A percentile compares a stretch with the other conserved stretches of the same genome.
phyloP scores from a whole-genome alignment of 116 monocot species.

The Zostera marina region DNA sequence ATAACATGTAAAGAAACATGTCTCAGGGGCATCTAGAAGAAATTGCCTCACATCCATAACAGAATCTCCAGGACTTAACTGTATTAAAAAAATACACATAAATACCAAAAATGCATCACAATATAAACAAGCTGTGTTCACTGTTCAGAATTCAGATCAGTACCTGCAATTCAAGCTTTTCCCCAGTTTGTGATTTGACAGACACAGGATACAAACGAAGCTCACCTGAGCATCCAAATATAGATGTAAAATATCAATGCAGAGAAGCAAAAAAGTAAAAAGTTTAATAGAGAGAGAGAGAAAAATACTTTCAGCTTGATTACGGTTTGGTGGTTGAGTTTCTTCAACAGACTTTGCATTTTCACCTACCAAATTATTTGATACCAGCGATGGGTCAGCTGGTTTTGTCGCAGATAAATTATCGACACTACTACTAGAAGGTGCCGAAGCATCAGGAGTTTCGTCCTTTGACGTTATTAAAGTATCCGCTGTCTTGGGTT shows the following conservation, averaged over 20 bases:
- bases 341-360: conserved; percentile 10
- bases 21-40: conserved; percentile 95
- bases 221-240: conserved; percentile 40
- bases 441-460: conserved; percentile 1
- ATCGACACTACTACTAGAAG: conserved; percentile 15
- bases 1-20: conserved; percentile 96
- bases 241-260: neutral
- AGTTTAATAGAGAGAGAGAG: neutral
- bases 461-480: neutral
- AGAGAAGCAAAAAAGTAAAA: neutral
- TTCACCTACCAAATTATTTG: conserved; percentile 9
- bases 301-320: conserved; percentile 31
- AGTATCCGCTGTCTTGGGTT: conserved; percentile 8
- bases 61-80: conserved; percentile 90
- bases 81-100: conserved; percentile 1
- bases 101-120: neutral
- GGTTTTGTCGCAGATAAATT: conserved; percentile 7
- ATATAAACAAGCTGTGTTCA: neutral
- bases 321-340: conserved; percentile 14
- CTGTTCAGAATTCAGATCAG: neutral
- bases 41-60: conserved; percentile 98
- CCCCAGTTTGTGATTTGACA: conserved; percentile 63
- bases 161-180: conserved; percentile 87
- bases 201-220: conserved; percentile 65
- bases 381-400: neutral